These are phyloP conservation scores for Isabelozyma pseudorhagii DNA, from an alignment of 805 yeast species.

Conservation along the genomic window DNA sequence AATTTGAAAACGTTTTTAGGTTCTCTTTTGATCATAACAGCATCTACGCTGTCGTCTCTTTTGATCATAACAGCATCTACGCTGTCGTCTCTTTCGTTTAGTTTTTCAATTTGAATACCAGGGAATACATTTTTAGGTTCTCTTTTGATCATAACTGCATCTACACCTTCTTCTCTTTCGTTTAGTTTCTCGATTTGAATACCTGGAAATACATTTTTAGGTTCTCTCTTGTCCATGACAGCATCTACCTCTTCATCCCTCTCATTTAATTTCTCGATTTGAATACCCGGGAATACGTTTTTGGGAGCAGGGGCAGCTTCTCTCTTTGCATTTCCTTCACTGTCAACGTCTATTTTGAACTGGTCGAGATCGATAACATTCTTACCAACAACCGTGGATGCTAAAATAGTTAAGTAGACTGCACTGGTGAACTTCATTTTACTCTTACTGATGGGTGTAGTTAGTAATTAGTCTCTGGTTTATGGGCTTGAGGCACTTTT, in stretches of 20 bases:
- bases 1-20: conserved; percentile 10
- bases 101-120: background rate
- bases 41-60: conserved; percentile 1
- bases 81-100: background rate
- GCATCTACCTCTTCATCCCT: conserved; percentile 1
- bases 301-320: conserved; percentile 6
- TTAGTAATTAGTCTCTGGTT: no score
- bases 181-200: background rate
- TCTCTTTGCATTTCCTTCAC: background rate
- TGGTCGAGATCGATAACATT: conserved; percentile 12
- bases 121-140: conserved; percentile 13
- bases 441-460: background rate
- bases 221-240: conserved; percentile 6
- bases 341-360: conserved; percentile 5
- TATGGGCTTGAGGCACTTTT: no score
- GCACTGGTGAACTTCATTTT: conserved; percentile 4
- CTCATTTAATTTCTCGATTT: background rate
- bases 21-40: conserved; percentile 5
- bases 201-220: conserved; percentile 6
- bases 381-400: conserved; percentile 6
- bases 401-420: conserved; percentile 1
- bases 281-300: conserved; percentile 5
- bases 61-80: conserved; percentile 1
- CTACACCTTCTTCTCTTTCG: background rate
- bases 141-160: conserved; percentile 1